phyloP scores from a whole-genome alignment of 163 green algal genomes.

The Chlamydomonas reinhardtii region DNA sequence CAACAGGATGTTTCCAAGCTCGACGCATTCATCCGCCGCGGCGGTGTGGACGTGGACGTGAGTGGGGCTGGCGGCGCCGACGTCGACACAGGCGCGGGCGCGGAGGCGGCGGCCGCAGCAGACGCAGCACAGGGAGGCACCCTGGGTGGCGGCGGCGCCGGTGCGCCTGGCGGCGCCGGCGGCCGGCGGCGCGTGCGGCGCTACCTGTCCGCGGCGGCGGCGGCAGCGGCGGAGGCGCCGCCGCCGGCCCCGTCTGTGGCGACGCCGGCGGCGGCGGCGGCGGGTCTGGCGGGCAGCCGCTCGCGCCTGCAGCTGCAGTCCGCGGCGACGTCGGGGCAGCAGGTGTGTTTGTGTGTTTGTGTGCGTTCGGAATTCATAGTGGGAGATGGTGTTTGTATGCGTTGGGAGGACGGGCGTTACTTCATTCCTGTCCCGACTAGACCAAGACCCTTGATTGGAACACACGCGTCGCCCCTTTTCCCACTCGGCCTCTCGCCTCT shows the following conservation, averaged over 20 bases:
- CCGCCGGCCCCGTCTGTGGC: not conserved
- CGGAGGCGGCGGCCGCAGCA: too few species aligned
- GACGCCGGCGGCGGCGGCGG: not conserved
- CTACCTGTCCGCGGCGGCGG: not conserved
- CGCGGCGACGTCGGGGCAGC: too few species aligned
- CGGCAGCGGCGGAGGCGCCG: not conserved
- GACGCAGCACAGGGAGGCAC: not conserved
- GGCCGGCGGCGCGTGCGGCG: not conserved
- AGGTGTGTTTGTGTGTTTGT: not conserved
- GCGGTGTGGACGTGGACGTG: not conserved
- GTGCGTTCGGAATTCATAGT: too few species aligned
- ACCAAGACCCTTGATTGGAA: too few species aligned
- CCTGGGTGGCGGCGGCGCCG: too few species aligned
- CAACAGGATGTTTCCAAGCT: conserved; percentile 81
- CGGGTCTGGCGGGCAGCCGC: not conserved
- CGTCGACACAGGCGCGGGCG: too few species aligned
- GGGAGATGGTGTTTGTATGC: too few species aligned
- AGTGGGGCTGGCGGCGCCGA: too few species aligned
- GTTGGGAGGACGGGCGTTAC: too few species aligned
- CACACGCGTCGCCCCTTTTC: too few species aligned
- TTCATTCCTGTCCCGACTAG: too few species aligned
- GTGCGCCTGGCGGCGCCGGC: not conserved
- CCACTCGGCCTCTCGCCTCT: too few species aligned
- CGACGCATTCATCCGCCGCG: conserved; percentile 77
- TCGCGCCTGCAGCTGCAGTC: not conserved